A percentile compares a stretch with the other conserved stretches of the same genome.
phyloP scores from a whole-genome alignment of 495 filamentous ascomycete genomes.

The Aspergillus leporis region DNA sequence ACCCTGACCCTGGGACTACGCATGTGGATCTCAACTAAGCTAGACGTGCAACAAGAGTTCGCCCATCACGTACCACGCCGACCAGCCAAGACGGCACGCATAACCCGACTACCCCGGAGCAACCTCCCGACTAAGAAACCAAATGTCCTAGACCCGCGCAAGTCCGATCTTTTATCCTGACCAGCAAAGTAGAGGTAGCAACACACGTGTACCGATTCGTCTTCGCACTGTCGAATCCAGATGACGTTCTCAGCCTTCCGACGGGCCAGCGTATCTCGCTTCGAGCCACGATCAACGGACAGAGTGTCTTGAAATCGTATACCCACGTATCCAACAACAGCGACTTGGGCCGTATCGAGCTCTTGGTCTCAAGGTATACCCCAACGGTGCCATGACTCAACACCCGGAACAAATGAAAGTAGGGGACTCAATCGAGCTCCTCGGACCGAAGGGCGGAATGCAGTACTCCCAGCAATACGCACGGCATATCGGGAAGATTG shows the following conservation, averaged over 20 bases:
- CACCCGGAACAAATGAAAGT: constrained; percentile 39
- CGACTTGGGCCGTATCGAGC: constrained; percentile 37
- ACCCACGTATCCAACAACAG: constrained; percentile 46
- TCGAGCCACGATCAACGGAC: constrained; percentile 37
- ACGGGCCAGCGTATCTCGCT: constrained; percentile 48
- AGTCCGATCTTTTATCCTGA: constrained; percentile 37
- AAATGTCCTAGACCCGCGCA: constrained; percentile 33
- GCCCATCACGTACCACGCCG: constrained; percentile 25
- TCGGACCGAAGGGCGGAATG: constrained; percentile 53
- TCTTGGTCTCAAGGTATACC: constrained; percentile 45
- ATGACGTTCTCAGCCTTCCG: constrained; percentile 41
- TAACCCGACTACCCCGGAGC: constrained; percentile 15
- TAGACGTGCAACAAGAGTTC: constrained; percentile 29
- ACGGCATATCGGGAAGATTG: constrained; percentile 47
- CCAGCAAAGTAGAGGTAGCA: constrained; percentile 34
- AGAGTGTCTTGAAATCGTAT: constrained; percentile 41
- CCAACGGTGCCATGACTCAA: constrained; percentile 39
- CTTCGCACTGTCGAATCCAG: constrained; percentile 38
- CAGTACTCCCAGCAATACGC: constrained; percentile 37
- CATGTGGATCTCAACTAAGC: constrained; percentile 25
- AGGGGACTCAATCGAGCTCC: constrained; percentile 44
- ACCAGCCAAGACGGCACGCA: constrained; percentile 6
- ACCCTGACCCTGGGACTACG: constrained; percentile 19
- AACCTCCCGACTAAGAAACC: neutral
- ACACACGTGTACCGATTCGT: constrained; percentile 40